A percentile compares a stretch with the other conserved stretches of the same genome.
These are phyloP conservation scores for Claviceps spartinae DNA, from an alignment of 2,329 filamentous ascomycete species.

Conservation along the genomic window DNA sequence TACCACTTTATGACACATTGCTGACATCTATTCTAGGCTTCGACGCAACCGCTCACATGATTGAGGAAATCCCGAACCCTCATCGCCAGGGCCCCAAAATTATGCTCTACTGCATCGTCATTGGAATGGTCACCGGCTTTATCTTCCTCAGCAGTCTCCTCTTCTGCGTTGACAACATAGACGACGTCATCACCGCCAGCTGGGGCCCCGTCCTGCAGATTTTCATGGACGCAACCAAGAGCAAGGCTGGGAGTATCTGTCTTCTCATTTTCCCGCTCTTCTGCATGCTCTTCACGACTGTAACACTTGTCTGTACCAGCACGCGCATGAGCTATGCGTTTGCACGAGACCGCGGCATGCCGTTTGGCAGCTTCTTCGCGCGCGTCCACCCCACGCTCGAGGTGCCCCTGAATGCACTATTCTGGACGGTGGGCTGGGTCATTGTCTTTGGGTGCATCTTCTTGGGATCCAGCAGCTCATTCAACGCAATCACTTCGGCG, in stretches of 20 bases:
- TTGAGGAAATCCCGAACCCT: conserved; percentile 44
- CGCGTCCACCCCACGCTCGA: conserved; percentile 46
- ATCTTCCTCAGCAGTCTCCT: conserved; percentile 50
- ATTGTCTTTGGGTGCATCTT: conserved; percentile 59
- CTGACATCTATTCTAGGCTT: conserved; percentile 18
- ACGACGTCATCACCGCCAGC: conserved; percentile 39
- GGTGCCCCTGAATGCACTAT: conserved; percentile 53
- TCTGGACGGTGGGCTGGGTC: conserved; percentile 46
- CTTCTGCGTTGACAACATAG: conserved; percentile 47
- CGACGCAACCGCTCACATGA: conserved; percentile 37
- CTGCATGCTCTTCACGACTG: conserved; percentile 40
- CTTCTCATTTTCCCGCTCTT: conserved; percentile 53
- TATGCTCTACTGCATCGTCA: conserved; percentile 51
- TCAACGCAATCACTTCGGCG: conserved; percentile 59
- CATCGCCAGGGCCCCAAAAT: conserved; percentile 48
- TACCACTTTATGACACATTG: too few species aligned
- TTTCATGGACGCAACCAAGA: conserved; percentile 49
- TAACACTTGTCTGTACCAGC: conserved; percentile 51
- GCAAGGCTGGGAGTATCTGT: conserved; percentile 47
- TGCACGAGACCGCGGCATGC: conserved; percentile 52
- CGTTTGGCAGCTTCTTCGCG: conserved; percentile 45
- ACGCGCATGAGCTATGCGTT: conserved; percentile 57
- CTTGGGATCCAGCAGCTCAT: conserved; percentile 50
- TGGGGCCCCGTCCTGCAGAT: conserved; percentile 50
- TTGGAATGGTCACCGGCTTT: conserved; percentile 50